Conservation (phyloP, 805 yeast species). For the Candida ipomoeae region DNA sequence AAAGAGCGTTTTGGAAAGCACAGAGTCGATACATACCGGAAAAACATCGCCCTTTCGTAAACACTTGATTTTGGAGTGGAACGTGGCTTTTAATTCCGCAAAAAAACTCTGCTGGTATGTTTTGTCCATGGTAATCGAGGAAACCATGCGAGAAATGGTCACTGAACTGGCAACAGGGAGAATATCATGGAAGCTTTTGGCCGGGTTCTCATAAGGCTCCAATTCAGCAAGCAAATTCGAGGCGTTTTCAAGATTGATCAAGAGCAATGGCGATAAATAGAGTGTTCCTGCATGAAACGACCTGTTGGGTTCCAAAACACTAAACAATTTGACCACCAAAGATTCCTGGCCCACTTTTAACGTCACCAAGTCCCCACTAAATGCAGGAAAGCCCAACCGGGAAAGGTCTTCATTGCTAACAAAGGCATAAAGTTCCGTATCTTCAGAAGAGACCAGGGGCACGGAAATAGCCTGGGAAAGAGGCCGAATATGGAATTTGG, state of each 20-base stretch:
- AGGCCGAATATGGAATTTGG: slow-evolving; percentile 23
- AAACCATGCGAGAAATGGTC: slow-evolving; percentile 61
- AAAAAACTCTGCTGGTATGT: slow-evolving; percentile 58
- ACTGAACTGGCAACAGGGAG: slow-evolving; percentile 57
- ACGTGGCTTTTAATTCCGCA: slow-evolving; percentile 55
- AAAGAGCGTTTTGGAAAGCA: slow-evolving; percentile 55
- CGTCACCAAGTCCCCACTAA: slow-evolving; percentile 64
- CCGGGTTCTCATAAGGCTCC: slow-evolving; percentile 14
- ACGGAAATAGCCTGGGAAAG: slow-evolving; percentile 26
- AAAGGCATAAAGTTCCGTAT: slow-evolving; percentile 35
- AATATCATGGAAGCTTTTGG: slow-evolving; percentile 21
- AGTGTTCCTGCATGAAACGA: slow-evolving; percentile 34
- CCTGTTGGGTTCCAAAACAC: slow-evolving; percentile 62
- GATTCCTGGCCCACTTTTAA: slow-evolving; percentile 17
- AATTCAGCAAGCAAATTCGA: slow-evolving; percentile 15
- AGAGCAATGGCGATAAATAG: slow-evolving; percentile 61
- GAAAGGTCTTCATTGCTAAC: slow-evolving; percentile 49
- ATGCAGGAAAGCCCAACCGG: slow-evolving; percentile 49
- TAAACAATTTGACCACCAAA: slow-evolving; percentile 41
- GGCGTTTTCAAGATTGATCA: slow-evolving; percentile 45
- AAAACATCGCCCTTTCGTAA: slow-evolving; percentile 64
- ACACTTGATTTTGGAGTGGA: slow-evolving; percentile 55
- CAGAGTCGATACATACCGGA: slow-evolving; percentile 73
- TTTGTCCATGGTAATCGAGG: slow-evolving; percentile 65
- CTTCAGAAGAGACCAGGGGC: slow-evolving; percentile 27